Evolutionary conservation across 1,284 basidiomycete genomes (phyloP), one percentile per base, ranked within the genome.

Genomic region (Exsudoporus floridanus): DNA sequence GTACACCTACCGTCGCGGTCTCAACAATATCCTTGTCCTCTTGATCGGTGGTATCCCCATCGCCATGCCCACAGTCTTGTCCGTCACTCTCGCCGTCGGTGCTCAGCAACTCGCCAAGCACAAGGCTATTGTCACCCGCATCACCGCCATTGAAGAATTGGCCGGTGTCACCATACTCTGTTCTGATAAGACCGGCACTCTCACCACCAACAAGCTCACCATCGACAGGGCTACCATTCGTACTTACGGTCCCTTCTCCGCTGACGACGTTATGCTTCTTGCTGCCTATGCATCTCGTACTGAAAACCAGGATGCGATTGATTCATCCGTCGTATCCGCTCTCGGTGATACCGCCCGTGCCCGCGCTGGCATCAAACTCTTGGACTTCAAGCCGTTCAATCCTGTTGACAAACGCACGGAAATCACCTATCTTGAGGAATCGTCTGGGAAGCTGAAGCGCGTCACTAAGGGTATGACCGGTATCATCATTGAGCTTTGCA

Each of bases 361-460:
- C 56, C 94, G 94, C 62, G 82, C 82, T 54, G 95, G 94, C 49
- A 97, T 98, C 78, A 94, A 92, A 73, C 85, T 98, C 52, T 80
- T 98, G 69, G 94, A 98, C 77, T 99, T 99, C 84, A 98, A 96
- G 81, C 94, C 96, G 19, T 98, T 98, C 85, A 96, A 98, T 83
- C 95, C 96, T 54, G 93, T 96, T 64, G 94, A 96, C 83, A 98
- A 98, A 84, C 93, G 95, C 71, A 98, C 95, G 57, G 94, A 98
- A 78, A 95, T 97, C 70, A 98, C 96, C 51, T 98, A 98, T 81
- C 87, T 86, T 56, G 95, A 98, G 74, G 88, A 94, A 73, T 82
- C 92, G 21, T 84, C 91, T 30, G 94, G 94, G 76, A 92, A 91
- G 77, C 85, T 97, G 65, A 97, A 96, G 85, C 92, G 94, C 69